phyloP scores from a whole-genome alignment of 192 early-diverging fungal species.

The Rhizophagus clarus region DNA sequence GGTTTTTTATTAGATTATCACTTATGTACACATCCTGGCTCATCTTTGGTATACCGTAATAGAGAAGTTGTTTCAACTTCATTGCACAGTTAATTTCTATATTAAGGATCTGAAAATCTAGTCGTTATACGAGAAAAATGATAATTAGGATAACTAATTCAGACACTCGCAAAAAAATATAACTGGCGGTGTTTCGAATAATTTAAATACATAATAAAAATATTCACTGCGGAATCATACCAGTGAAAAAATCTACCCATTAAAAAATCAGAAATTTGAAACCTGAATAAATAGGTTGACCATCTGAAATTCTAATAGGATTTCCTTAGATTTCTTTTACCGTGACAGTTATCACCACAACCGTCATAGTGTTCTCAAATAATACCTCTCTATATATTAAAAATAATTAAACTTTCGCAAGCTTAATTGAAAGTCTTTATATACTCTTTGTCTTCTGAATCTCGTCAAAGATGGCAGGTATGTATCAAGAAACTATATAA shows the following conservation, averaged over 20 bases:
- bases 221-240: too few relatives aligned
- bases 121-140: too few relatives aligned
- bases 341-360: conserved; percentile 1
- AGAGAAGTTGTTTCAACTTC: too few relatives aligned
- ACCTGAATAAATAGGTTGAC: not conserved
- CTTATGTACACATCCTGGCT: too few relatives aligned
- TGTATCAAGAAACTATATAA: not conserved
- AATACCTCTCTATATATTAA: not conserved
- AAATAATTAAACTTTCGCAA: not conserved
- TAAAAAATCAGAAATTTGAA: not conserved
- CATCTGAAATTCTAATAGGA: not conserved
- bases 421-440: not conserved
- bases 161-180: too few relatives aligned
- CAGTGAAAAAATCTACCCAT: not conserved
- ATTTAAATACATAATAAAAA: too few relatives aligned
- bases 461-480: conserved; percentile 17
- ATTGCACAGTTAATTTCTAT: too few relatives aligned
- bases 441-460: conserved; percentile 19
- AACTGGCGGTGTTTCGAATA: too few relatives aligned
- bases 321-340: not conserved
- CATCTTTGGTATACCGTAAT: too few relatives aligned
- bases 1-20: too few relatives aligned
- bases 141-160: too few relatives aligned
- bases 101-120: too few relatives aligned
- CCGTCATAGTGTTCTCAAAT: not conserved